phyloP scores from a whole-genome alignment of 345 rosid species.

The Clarkia xantiana region DNA sequence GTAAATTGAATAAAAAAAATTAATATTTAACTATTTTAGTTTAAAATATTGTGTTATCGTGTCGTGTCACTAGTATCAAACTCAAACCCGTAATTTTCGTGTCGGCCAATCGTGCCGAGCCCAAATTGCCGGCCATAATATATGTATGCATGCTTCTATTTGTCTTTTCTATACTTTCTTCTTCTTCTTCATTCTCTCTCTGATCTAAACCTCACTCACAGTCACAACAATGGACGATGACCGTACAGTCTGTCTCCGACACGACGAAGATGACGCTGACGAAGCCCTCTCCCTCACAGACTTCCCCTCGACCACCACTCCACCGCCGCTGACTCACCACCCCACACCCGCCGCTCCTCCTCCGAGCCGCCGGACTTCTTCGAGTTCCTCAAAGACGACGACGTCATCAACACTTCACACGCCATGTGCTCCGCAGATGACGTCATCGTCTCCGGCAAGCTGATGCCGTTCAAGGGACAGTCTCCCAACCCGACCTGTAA shows the following conservation, averaged over 20 bases:
- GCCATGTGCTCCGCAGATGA: conserved; percentile 64
- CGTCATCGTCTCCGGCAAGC: conserved; percentile 51
- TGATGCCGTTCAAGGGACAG: conserved; percentile 33
- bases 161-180: too few species aligned
- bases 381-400: conserved; percentile 13
- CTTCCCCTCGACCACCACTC: conserved; percentile 14
- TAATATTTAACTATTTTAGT: too few species aligned
- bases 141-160: too few species aligned
- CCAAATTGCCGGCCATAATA: too few species aligned
- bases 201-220: too few species aligned
- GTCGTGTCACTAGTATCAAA: too few species aligned
- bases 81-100: too few species aligned
- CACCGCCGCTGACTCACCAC: not conserved
- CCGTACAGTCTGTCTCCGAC: not conserved
- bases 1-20: too few species aligned
- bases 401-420: conserved; percentile 11
- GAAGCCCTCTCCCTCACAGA: conserved; percentile 45
- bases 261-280: conserved; percentile 15
- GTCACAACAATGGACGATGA: too few species aligned
- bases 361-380: conserved; percentile 5
- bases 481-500: conserved; percentile 2
- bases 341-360: not conserved
- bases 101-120: too few species aligned
- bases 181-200: too few species aligned
- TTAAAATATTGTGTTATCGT: too few species aligned